Evolutionary conservation across 345 rosid genomes (phyloP).

Genomic region (Brassica cretica): DNA sequence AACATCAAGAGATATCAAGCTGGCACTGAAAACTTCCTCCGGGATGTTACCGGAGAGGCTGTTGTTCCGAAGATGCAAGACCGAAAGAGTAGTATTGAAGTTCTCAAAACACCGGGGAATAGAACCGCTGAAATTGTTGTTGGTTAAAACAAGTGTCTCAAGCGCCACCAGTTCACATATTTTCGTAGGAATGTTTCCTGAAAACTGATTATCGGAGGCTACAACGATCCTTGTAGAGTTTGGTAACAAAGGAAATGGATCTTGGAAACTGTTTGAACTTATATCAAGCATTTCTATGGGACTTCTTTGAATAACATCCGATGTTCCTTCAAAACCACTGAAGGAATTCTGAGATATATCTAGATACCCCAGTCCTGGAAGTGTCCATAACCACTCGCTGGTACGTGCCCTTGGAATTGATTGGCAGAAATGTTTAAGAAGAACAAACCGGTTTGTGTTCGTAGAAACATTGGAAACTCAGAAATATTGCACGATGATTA

Average conservation of each 20-base stretch:
- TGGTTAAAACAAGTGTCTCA: neutral
- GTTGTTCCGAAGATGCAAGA: conserved; percentile 29
- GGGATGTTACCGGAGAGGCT: conserved; percentile 22
- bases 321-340: neutral
- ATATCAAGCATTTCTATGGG: neutral
- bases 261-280: neutral
- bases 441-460: neutral
- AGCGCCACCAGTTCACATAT: neutral
- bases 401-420: neutral
- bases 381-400: neutral
- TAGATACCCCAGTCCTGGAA: neutral
- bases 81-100: neutral
- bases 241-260: neutral
- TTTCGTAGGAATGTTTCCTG: conserved; percentile 5
- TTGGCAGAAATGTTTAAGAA: neutral
- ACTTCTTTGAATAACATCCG: neutral
- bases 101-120: conserved; percentile 33
- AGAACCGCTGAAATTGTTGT: conserved; percentile 38
- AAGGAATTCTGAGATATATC: neutral
- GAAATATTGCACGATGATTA: conserved; percentile 11
- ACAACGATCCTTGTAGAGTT: neutral
- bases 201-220: neutral
- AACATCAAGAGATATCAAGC: neutral
- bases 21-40: neutral
- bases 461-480: conserved; percentile 36